Conservation (phyloP, 495 filamentous ascomycete species). For the Podospora pseudopauciseta region DNA sequence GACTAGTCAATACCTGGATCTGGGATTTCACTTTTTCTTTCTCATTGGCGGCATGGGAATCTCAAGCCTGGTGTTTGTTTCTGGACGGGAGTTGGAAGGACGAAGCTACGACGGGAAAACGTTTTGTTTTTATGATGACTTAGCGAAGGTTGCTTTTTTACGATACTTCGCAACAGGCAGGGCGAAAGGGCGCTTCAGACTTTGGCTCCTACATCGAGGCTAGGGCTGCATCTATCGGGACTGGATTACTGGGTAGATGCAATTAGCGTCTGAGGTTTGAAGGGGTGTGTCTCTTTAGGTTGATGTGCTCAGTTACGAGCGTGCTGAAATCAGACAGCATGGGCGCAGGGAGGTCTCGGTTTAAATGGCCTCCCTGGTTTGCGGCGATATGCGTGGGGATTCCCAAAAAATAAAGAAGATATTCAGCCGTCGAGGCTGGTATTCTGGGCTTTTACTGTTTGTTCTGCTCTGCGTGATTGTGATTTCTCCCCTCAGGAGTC, state of each 20-base stretch:
- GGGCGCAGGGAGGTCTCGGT: not conserved
- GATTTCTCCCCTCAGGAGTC: no score
- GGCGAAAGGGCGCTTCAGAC: not conserved
- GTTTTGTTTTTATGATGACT: slow-evolving; percentile 1
- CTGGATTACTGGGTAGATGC: slow-evolving; percentile 10
- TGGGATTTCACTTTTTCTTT: slow-evolving; percentile 17
- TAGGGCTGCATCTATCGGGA: not conserved
- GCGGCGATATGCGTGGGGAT: not conserved
- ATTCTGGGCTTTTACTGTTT: not conserved
- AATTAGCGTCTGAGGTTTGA: slow-evolving; percentile 1
- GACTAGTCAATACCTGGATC: slow-evolving; percentile 20
- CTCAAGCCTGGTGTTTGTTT: not conserved
- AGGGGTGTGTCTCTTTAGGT: not conserved
- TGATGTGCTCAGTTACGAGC: not conserved
- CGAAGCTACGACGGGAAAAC: slow-evolving; percentile 5
- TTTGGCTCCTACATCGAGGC: not conserved
- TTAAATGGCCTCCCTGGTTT: not conserved
- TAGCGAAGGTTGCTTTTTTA: slow-evolving; percentile 5
- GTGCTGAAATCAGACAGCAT: not conserved
- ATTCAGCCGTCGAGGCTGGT: not conserved
- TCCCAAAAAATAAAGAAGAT: not conserved
- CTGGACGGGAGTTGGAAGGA: slow-evolving; percentile 2
- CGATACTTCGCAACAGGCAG: not conserved
- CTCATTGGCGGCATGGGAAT: not conserved
- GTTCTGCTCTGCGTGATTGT: not conserved